Evolutionary conservation across 192 early-diverging fungal genomes (phyloP), one percentile per base, ranked within the genome.

Genomic region (Geranomyces variabilis): DNA sequence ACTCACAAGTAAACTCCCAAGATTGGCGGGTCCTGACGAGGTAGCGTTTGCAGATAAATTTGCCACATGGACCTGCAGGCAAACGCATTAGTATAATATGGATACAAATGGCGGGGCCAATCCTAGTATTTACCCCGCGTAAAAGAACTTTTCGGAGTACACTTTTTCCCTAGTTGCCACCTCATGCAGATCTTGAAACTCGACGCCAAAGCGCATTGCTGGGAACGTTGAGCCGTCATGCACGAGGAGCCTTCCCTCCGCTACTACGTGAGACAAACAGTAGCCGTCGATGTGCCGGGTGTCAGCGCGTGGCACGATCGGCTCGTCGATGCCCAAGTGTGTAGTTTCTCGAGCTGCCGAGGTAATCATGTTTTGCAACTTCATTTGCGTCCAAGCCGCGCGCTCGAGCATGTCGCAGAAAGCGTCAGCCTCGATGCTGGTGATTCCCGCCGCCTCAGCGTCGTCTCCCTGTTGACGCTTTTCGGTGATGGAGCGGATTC

Each of bases 191-290:
- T 74, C 71, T 19, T 59, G 53, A 74, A 81, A 81, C 67, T 83
- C 79, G 26, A 83, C 77, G 6, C 67, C 48, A 59, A 81, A 81
- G 13, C 82, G 69, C 45, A 79, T 78, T 3, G 82, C 79, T 30
- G 79, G 76, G 69, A 78, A 78, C 44, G 66, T 66, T 24, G 72
- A 43, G 61, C 66, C 60, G 34, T 62, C 67, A 59, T 80, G 76
- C 21, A 69, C 41, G 55, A 64, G 76, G 7, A 80, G 43, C 17
- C 56, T 34, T 14, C 33, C 43, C 63, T 56, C 57, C 19, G 21
- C 28, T 34, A 77, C 29, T 19, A 79, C 24, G 1, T 15, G 24
- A 7, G 61, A 21, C 28, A 79, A n/a, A 17, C 48, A 22, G 22
- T 45, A 22, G 12, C 70, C 75, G 61, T 82, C 79, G 60, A 82